phyloP scores from a whole-genome alignment of 495 filamentous ascomycete genomes.

The Xylaria bambusicola region DNA sequence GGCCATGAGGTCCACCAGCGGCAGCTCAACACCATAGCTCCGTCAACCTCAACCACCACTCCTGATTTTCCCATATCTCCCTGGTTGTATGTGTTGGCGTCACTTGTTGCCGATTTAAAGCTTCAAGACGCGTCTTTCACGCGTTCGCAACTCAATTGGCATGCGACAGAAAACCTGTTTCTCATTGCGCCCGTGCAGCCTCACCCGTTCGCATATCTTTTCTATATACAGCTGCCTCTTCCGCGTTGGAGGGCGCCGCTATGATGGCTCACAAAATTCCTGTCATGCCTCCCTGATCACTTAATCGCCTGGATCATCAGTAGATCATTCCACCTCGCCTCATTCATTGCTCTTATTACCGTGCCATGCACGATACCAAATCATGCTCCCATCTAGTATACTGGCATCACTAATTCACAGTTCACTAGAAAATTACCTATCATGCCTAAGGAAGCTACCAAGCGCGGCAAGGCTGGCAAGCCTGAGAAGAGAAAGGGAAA shows the following conservation, averaged over 20 bases:
- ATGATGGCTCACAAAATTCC: no score
- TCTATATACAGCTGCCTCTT: no score
- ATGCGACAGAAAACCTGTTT: conserved; percentile 39
- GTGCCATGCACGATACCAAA: conserved; percentile 1
- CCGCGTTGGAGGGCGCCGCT: no score
- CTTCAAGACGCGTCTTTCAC: conserved; percentile 37
- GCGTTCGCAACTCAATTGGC: conserved; percentile 39
- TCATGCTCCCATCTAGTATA: no score
- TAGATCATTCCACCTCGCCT: no score
- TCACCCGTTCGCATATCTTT: no score
- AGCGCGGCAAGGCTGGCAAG: conserved; percentile 46
- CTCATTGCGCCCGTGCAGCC: no score
- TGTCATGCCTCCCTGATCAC: no score
- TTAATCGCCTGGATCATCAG: background rate
- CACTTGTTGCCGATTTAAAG: conserved; percentile 26
- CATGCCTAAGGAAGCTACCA: conserved; percentile 53
- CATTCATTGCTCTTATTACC: no score
- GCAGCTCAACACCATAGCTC: conserved; percentile 29
- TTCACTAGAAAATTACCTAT: conserved; percentile 14
- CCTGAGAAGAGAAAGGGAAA: conserved; percentile 47
- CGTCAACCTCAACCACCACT: conserved; percentile 26
- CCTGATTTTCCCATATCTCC: conserved; percentile 15
- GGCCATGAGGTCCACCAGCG: conserved; percentile 24
- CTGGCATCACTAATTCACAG: no score
- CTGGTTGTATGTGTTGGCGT: conserved; percentile 36